These are phyloP conservation scores for Curvularia sp. DNA, from an alignment of 2,329 filamentous ascomycete species.

Conservation along the genomic window DNA sequence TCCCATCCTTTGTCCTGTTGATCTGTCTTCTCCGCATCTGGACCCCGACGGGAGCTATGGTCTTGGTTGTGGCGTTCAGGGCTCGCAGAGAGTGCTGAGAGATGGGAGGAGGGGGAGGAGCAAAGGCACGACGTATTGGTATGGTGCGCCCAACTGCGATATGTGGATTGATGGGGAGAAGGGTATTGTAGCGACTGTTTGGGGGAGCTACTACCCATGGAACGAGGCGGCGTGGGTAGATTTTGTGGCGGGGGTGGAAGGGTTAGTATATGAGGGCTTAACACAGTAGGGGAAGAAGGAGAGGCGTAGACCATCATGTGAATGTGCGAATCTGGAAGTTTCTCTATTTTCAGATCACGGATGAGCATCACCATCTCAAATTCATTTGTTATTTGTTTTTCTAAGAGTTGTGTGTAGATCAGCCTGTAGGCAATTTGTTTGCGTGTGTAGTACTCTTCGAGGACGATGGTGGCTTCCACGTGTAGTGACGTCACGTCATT, in stretches of 20 bases:
- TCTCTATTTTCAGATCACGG: not conserved
- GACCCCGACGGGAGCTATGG: conserved; percentile 50
- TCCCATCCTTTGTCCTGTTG: conserved; percentile 44
- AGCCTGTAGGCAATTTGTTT: not conserved
- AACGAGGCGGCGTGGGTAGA: conserved; percentile 31
- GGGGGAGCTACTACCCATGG: conserved; percentile 34
- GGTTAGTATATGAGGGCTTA: conserved; percentile 27
- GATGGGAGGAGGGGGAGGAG: conserved; percentile 27
- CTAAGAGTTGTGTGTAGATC: not conserved
- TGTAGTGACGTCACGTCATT: not conserved
- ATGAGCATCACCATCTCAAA: not conserved
- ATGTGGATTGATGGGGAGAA: conserved; percentile 35
- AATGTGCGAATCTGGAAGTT: not conserved
- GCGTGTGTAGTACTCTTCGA: no score
- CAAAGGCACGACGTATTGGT: conserved; percentile 37
- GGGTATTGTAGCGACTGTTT: conserved; percentile 27
- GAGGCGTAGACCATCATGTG: not conserved
- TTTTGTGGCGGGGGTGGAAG: conserved; percentile 34
- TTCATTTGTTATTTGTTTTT: not conserved
- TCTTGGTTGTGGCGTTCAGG: conserved; percentile 61
- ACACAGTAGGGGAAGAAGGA: conserved; percentile 10
- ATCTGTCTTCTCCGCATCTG: conserved; percentile 57
- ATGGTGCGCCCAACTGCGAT: conserved; percentile 35
- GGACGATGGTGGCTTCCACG: not conserved
- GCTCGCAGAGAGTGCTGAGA: conserved; percentile 42